Evolutionary conservation across 257 asterid species (phyloP).

Genomic region (Catharanthus roseus): DNA sequence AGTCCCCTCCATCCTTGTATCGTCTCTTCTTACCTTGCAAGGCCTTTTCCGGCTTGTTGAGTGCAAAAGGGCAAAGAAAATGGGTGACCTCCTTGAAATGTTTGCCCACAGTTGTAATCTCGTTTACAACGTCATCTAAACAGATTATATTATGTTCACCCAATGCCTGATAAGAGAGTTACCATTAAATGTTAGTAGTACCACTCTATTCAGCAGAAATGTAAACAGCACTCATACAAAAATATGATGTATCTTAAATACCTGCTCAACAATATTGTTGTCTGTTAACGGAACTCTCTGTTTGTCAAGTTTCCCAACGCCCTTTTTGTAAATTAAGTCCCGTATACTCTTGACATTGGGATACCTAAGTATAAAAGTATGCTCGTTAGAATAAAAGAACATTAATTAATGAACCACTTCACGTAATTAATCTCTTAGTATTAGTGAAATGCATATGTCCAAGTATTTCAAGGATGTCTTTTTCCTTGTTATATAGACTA

Average conservation of each 20-base stretch:
- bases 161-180: conserved; percentile 44
- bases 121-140: conserved; percentile 78
- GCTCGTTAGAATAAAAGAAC: neutral
- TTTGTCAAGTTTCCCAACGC: conserved; percentile 55
- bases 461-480: too few species aligned
- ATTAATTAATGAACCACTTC: neutral
- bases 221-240: neutral
- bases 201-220: too few species aligned
- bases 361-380: conserved; percentile 34
- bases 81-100: conserved; percentile 57
- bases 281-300: conserved; percentile 74
- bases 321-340: conserved; percentile 91
- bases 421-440: neutral
- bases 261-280: conserved; percentile 83
- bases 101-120: conserved; percentile 56
- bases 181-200: conserved; percentile 2
- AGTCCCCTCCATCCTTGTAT: conserved; percentile 78
- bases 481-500: neutral
- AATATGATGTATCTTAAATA: conserved; percentile 11
- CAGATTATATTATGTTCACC: conserved; percentile 67
- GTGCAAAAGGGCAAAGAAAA: conserved; percentile 68
- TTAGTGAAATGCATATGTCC: neutral
- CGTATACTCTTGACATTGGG: conserved; percentile 79
- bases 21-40: conserved; percentile 70
- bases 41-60: conserved; percentile 74